Percentiles rank a stretch among this genome's conserved stretches.
Evolutionary conservation across 1,284 basidiomycete species (phyloP).

Genomic region (Lignosus rhinocerotis): DNA sequence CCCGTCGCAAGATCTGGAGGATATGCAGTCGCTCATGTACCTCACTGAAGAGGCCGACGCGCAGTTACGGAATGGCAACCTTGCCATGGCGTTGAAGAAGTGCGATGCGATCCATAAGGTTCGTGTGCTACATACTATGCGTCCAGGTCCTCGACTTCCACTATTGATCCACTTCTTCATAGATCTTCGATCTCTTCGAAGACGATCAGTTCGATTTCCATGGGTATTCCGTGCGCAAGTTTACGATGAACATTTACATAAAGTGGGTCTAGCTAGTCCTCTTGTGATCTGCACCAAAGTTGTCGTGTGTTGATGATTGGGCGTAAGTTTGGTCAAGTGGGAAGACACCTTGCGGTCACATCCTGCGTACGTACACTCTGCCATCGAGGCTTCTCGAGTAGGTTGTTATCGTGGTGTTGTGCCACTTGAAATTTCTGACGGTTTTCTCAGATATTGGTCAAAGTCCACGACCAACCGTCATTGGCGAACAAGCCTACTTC

Average conservation of each 20-base stretch:
- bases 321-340: conserved; percentile 72
- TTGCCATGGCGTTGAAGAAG: conserved; percentile 87
- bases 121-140: conserved; percentile 1
- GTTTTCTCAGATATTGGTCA: conserved; percentile 66
- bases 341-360: conserved; percentile 81
- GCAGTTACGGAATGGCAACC: conserved; percentile 63
- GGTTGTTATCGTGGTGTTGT: conserved; percentile 17
- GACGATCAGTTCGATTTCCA: conserved; percentile 99
- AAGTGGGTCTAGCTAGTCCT: conserved; percentile 50
- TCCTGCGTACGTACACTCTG: conserved; percentile 77
- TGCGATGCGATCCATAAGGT: conserved; percentile 81
- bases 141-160: neutral
- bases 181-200: conserved; percentile 87
- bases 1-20: conserved; percentile 84
- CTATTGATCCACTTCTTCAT: neutral
- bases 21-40: conserved; percentile 96
- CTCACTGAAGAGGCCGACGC: conserved; percentile 83
- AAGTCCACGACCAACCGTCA: conserved; percentile 74
- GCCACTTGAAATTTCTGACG: neutral
- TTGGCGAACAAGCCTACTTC: conserved; percentile 46
- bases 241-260: conserved; percentile 84
- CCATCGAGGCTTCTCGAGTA: conserved; percentile 67
- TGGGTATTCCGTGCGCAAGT: conserved; percentile 89
- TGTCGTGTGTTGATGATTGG: neutral
- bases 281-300: neutral